These are phyloP conservation scores for Strobilomyces echinocephalus DNA, from an alignment of 768 basidiomycete species.

Conservation along the genomic window DNA sequence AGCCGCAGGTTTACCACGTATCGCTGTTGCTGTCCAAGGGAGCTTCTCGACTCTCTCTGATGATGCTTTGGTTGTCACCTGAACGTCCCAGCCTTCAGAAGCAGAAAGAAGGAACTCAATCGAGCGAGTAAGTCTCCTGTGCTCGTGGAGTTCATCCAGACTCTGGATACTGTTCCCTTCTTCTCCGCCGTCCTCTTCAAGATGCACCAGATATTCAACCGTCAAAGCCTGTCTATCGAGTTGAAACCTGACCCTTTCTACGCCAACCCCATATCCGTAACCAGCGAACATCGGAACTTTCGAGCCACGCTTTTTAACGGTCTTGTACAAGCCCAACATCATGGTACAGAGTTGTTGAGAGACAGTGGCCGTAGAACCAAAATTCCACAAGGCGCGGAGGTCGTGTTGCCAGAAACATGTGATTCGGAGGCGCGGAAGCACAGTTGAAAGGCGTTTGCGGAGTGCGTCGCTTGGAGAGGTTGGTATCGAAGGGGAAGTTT, in stretches of 20 bases:
- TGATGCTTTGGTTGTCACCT: constrained; percentile 68
- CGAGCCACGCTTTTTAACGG: constrained; percentile 69
- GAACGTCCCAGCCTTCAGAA: constrained; percentile 82
- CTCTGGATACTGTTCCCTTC: constrained; percentile 33
- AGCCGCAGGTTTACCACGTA: constrained; percentile 36
- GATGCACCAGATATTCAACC: constrained; percentile 79
- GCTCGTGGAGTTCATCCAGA: constrained; percentile 68
- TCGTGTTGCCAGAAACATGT: constrained; percentile 97
- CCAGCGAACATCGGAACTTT: constrained; percentile 71
- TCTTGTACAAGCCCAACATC: constrained; percentile 74
- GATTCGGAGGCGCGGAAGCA: constrained; percentile 53
- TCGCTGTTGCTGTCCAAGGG: constrained; percentile 67
- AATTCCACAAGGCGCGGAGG: constrained; percentile 80
- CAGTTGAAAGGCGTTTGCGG: constrained; percentile 24
- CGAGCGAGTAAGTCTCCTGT: constrained; percentile 64
- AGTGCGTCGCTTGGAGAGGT: constrained; percentile 35
- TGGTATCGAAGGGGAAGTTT: constrained; percentile 33
- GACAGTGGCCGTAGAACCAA: constrained; percentile 59
- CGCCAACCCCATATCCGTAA: constrained; percentile 76
- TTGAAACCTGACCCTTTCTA: constrained; percentile 77
- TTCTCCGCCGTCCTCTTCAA: constrained; percentile 44
- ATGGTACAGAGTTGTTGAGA: constrained; percentile 84
- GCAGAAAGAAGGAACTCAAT: constrained; percentile 79
- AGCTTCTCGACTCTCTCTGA: constrained; percentile 66
- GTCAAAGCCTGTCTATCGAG: constrained; percentile 77